Base-by-base conservation (phyloP, 805 yeast species). In the Ogataea ganodermae region DNA sequence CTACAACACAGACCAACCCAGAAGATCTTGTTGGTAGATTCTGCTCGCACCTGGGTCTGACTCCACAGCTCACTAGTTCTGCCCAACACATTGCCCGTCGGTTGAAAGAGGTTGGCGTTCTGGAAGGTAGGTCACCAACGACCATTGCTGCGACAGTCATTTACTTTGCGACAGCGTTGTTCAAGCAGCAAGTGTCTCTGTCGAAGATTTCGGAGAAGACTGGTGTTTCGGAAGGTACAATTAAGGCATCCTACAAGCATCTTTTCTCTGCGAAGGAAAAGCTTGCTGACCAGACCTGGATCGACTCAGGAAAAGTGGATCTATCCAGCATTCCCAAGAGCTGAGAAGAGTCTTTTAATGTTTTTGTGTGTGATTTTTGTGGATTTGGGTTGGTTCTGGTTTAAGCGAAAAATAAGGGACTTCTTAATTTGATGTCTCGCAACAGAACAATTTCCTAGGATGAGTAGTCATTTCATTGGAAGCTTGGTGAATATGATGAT, bases 71-170 rank as follows among this genome's bases (percentile, higher is more conserved):
- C 37, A 84, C 97, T 17, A 88, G 89, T 52, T 92, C 96, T 8
- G 96, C 98, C 2, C 97, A 92, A 67, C 80, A 85, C 60, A 89
- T 94, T 57, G 97, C 97, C 2, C 82, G 89, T 63, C 78, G 85
- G 55, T 89, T 96, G 61, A 87, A 89, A 62, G 96, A 88, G 52
- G 84, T 86, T 52, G 97, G 97, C 46, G 95, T 92, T 31, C 75
- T 94, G 61, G 97, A 96, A 14, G 98, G 99, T 59, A 80, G 97
- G 57, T 88, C 97, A 3, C 99, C 99, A 23, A 91, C 91, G 45
- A 92, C 99, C 30, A 89, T 94, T 62, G 97, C 98, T 0, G 98
- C 98, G 6, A 95, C 97, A 1, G 96, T 94, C 4, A 92, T 94
- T 41, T 94, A 92, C 69, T 84, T 94, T 87, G 88, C 96, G 6